phyloP scores from a whole-genome alignment of 768 basidiomycete genomes.

The Termitomyces sp. region DNA sequence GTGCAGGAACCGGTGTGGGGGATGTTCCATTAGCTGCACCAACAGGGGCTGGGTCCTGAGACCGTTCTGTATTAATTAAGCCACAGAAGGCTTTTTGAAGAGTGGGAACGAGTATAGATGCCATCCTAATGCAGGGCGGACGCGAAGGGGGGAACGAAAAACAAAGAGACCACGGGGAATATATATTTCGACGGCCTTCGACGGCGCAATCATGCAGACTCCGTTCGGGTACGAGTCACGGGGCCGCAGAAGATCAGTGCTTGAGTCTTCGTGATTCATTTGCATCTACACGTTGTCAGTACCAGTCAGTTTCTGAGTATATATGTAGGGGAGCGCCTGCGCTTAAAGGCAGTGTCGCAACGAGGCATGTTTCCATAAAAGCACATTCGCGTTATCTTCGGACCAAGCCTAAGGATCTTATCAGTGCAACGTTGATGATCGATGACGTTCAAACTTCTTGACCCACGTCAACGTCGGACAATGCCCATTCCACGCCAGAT shows the following conservation, averaged over 20 bases:
- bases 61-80: not conserved
- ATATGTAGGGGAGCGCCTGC: not conserved
- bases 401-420: not conserved
- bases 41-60: slow-evolving; percentile 11
- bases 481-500: slow-evolving; percentile 67
- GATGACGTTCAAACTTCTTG: not conserved
- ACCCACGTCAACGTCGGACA: not conserved
- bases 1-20: not conserved
- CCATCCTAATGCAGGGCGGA: slow-evolving; percentile 1
- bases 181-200: too few species aligned
- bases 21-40: not conserved
- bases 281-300: slow-evolving; percentile 2
- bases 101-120: slow-evolving; percentile 13
- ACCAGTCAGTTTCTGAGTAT: not conserved
- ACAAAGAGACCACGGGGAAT: not conserved
- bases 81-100: slow-evolving; percentile 42
- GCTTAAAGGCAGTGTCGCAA: not conserved
- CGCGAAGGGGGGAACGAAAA: not conserved
- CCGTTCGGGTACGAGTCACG: not conserved
- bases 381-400: too few species aligned
- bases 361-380: not conserved
- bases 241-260: not conserved
- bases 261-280: slow-evolving; percentile 8
- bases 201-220: not conserved
- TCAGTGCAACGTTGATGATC: not conserved